Evolutionary conservation across 305 asterid species (phyloP).

Genomic region (Ilex paraguariensis): DNA sequence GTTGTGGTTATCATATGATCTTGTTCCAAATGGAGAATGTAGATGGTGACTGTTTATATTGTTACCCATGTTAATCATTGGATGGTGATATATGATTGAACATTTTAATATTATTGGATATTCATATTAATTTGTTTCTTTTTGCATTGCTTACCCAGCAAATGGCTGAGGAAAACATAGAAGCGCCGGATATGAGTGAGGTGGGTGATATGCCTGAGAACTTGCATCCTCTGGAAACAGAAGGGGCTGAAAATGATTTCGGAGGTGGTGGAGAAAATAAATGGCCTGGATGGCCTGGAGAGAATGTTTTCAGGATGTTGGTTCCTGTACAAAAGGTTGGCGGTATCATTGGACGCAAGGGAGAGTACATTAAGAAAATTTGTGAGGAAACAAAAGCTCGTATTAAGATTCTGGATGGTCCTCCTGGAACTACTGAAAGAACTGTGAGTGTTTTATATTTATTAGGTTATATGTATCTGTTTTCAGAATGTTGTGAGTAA

Average conservation of each 20-base stretch:
- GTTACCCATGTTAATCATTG: too few species aligned
- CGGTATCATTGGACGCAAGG: conserved; percentile 92
- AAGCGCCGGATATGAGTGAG: not conserved
- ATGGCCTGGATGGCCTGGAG: conserved; percentile 99
- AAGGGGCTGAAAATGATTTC: conserved; percentile 32
- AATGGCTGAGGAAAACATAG: too few species aligned
- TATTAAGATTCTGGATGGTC: conserved; percentile 92
- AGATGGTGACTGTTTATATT: too few species aligned
- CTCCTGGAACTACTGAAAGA: conserved; percentile 90
- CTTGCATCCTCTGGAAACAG: conserved; percentile 32
- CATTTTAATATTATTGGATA: too few species aligned
- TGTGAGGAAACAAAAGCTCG: conserved; percentile 92
- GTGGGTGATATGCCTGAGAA: conserved; percentile 18
- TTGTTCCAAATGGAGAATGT: too few species aligned
- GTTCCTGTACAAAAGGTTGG: conserved; percentile 95
- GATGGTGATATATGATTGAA: too few species aligned
- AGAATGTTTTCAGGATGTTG: conserved; percentile 77
- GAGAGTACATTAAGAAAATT: conserved; percentile 81
- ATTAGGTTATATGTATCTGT: not conserved
- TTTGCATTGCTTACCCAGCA: too few species aligned
- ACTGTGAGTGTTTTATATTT: conserved; percentile 51
- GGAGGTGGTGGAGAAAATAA: conserved; percentile 45
- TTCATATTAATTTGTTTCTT: too few species aligned
- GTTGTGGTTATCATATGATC: too few species aligned
- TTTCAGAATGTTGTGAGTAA: too few species aligned